phyloP scores from a whole-genome alignment of 78 protist species.

The Dictyostelium capitatum region DNA sequence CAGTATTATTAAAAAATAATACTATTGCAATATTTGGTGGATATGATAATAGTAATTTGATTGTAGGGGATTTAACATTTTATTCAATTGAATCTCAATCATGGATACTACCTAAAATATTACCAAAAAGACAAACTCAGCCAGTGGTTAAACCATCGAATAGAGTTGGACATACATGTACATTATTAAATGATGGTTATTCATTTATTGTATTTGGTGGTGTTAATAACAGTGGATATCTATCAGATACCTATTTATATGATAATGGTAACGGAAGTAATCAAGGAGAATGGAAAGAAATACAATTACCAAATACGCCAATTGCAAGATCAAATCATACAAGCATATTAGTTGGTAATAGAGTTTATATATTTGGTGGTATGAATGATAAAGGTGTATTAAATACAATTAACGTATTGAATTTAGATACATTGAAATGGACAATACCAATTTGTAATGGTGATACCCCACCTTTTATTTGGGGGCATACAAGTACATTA shows the following conservation, averaged over 20 bases:
- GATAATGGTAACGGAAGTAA: not conserved
- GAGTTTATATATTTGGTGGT: conserved; percentile 59
- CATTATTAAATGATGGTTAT: not conserved
- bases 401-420: conserved; percentile 19
- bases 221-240: not conserved
- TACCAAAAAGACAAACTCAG: too few species aligned
- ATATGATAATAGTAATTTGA: conserved; percentile 38
- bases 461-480: conserved; percentile 34
- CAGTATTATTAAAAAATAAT: not conserved
- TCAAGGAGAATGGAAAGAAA: conserved; percentile 46
- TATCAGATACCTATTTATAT: conserved; percentile 12
- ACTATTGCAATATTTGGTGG: conserved; percentile 50
- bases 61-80: conserved; percentile 1
- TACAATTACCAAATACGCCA: conserved; percentile 29
- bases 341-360: conserved; percentile 23
- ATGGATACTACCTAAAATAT: conserved; percentile 34
- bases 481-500: conserved; percentile 50
- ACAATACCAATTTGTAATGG: conserved; percentile 66
- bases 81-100: conserved; percentile 34
- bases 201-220: conserved; percentile 56
- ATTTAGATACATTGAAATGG: conserved; percentile 40
- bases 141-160: not conserved
- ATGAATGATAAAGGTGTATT: conserved; percentile 2
- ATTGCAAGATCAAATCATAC: conserved; percentile 39
- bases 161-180: conserved; percentile 65